Base-by-base conservation (phyloP, 2,329 filamentous ascomycete species). In the Elsinoe perseae region DNA sequence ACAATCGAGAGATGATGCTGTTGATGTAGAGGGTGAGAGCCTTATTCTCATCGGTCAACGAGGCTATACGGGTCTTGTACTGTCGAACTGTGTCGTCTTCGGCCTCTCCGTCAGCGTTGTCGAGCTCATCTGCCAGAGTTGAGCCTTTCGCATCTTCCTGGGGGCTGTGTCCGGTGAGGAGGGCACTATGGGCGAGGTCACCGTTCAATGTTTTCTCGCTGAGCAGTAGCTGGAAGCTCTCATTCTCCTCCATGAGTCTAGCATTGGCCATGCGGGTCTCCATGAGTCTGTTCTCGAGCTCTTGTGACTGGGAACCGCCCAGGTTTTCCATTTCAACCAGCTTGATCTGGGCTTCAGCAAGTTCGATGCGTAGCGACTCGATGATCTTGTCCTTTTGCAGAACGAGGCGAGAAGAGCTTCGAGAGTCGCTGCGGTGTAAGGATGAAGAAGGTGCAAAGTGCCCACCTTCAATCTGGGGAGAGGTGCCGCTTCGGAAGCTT, bases 1-100 rank as follows among this genome's bases (percentile, higher is more conserved):
- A 80, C 43, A 98, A 82, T 57, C 93, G 87, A 70, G 93, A 93
- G 69, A 98, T 95, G 70, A 98, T 97, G 75, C 93, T 95, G 80
- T 97, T 95, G 77, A 98, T 96, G 75, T 98, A 98, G 62, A 97
- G 78, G 21, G 90, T 95, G 64, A 98, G 78, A 27, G 93, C 93
- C 76, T 97, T 97, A 77, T 98, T 97, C 75, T 95, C 86, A 69
- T 95, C 92, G 73, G 88, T 92, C 64, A 89, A 76, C 7, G 81
- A 79, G 71, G 87, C 89, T 63, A 93, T 72, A 65, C 97, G 92
- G 9, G 78, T 73, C 68, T 96, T 91, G 10, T 93, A 77, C 54
- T 82, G 83, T 46, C 74, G 73, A 44, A 84, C 79, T 61, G 75
- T 73, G 59, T 88, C 84, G 46, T 83, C 80, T 61, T 75, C 83